Conservation (phyloP, 805 yeast genomes). For the Spathaspora arborariae region DNA sequence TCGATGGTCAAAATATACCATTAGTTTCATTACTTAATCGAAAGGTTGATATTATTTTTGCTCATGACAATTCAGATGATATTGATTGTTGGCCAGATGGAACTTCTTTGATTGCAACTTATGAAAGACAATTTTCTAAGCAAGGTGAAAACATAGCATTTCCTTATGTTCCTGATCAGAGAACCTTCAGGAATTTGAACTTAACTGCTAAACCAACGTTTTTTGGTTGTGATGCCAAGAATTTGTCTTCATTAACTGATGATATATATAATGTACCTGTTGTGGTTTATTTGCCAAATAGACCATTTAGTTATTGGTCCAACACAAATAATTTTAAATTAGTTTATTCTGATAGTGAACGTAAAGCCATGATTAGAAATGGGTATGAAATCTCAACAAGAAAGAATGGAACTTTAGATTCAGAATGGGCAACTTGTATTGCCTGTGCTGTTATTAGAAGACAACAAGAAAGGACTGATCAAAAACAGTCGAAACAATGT, state of each 20-base stretch:
- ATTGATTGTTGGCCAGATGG: slow-evolving; percentile 37
- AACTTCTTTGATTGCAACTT: slow-evolving; percentile 28
- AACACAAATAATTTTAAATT: slow-evolving; percentile 74
- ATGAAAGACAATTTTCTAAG: slow-evolving; percentile 28
- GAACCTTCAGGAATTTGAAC: slow-evolving; percentile 55
- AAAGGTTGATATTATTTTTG: slow-evolving; percentile 32
- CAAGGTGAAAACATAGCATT: slow-evolving; percentile 60
- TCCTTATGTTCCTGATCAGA: slow-evolving; percentile 75
- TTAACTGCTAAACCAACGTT: slow-evolving; percentile 70
- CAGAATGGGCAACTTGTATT: slow-evolving; percentile 68
- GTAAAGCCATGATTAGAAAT: slow-evolving; percentile 58
- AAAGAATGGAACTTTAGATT: slow-evolving; percentile 62
- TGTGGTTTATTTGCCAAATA: slow-evolving; percentile 73
- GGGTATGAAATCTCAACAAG: slow-evolving; percentile 72
- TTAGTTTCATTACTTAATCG: slow-evolving; percentile 35
- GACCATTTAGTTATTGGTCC: slow-evolving; percentile 59
- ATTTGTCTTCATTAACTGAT: slow-evolving; percentile 47
- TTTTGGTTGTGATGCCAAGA: slow-evolving; percentile 75
- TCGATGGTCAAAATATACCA: slow-evolving; percentile 37
- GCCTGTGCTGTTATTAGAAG: slow-evolving; percentile 83
- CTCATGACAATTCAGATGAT: slow-evolving; percentile 37
- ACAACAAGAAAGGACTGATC: slow-evolving; percentile 63
- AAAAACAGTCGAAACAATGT: slow-evolving; percentile 66
- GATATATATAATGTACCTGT: slow-evolving; percentile 58
- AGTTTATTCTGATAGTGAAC: slow-evolving; percentile 55